Conservation (phyloP, 371 early-diverging fungal genomes). For the Apophysomyces trapeziformis region DNA sequence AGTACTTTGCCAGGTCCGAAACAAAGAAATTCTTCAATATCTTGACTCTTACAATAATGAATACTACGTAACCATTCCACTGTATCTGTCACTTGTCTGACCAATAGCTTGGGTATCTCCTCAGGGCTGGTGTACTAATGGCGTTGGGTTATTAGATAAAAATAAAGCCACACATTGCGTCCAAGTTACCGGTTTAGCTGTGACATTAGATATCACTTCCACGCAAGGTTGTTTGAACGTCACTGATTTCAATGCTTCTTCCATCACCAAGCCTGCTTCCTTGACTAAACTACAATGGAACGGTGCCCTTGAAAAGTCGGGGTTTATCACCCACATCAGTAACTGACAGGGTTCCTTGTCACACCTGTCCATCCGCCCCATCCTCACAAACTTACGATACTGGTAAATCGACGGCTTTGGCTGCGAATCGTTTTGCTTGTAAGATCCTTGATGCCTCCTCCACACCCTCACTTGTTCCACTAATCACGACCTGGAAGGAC, state of each 20-base stretch:
- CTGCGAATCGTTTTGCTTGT: slow-evolving; percentile 79
- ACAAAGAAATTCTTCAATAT: slow-evolving; percentile 82
- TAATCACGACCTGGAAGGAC: slow-evolving; percentile 86
- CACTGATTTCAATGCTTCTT: slow-evolving; percentile 66
- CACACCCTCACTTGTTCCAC: slow-evolving; percentile 88
- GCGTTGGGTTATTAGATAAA: background rate
- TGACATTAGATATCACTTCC: slow-evolving; percentile 91
- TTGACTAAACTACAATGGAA: slow-evolving; percentile 93
- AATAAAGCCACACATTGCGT: background rate
- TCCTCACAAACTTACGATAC: slow-evolving; percentile 71
- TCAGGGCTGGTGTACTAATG: slow-evolving; percentile 45
- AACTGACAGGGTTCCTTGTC: background rate
- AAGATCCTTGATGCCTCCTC: slow-evolving; percentile 82
- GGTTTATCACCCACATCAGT: background rate
- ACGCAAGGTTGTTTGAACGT: slow-evolving; percentile 64
- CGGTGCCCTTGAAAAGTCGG: slow-evolving; percentile 68
- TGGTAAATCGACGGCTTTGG: slow-evolving; percentile 86
- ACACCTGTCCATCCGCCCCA: too few species aligned
- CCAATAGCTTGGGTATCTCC: slow-evolving; percentile 74
- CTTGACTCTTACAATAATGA: slow-evolving; percentile 74
- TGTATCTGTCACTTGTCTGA: slow-evolving; percentile 80
- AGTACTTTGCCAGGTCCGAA: slow-evolving; percentile 90
- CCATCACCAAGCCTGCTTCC: slow-evolving; percentile 82
- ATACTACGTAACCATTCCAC: slow-evolving; percentile 92
- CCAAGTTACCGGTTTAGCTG: slow-evolving; percentile 78